Percentiles rank a stretch among this genome's conserved stretches.
phyloP scores from a whole-genome alignment of 1,284 basidiomycete species.

The Boletus mariae region DNA sequence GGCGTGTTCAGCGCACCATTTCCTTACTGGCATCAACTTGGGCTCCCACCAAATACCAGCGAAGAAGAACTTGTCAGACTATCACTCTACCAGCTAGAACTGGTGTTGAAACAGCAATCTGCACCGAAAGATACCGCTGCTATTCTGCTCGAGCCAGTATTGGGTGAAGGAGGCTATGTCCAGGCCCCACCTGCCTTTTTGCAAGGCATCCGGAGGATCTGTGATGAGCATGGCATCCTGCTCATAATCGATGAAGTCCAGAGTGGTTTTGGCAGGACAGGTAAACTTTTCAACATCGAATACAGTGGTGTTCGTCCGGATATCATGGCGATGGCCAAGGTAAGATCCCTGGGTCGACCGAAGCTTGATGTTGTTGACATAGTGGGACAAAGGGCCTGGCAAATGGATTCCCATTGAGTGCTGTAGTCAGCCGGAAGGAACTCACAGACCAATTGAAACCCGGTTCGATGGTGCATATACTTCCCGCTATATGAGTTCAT shows the following conservation, averaged over 20 bases:
- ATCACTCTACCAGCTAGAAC: constrained; percentile 79
- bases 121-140: constrained; percentile 86
- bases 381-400: constrained; percentile 64
- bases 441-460: constrained; percentile 78
- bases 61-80: constrained; percentile 63
- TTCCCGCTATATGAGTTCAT: background rate
- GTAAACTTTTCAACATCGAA: constrained; percentile 81
- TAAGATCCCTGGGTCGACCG: constrained; percentile 20
- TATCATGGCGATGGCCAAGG: constrained; percentile 88
- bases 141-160: constrained; percentile 87
- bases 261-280: constrained; percentile 86
- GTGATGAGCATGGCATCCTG: constrained; percentile 83
- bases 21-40: constrained; percentile 93
- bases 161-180: constrained; percentile 95
- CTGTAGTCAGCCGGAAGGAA: constrained; percentile 78
- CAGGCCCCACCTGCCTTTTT: constrained; percentile 83
- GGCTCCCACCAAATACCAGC: constrained; percentile 59
- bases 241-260: constrained; percentile 89
- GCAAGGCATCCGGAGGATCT: constrained; percentile 75
- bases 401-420: constrained; percentile 92
- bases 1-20: constrained; percentile 81
- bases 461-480: constrained; percentile 65
- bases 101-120: constrained; percentile 83
- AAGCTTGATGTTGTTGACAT: constrained; percentile 5
- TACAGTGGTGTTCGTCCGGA: constrained; percentile 83